Conservation (phyloP, 108 stramenopile genomes). For the Nannochloropsis gaditana region DNA sequence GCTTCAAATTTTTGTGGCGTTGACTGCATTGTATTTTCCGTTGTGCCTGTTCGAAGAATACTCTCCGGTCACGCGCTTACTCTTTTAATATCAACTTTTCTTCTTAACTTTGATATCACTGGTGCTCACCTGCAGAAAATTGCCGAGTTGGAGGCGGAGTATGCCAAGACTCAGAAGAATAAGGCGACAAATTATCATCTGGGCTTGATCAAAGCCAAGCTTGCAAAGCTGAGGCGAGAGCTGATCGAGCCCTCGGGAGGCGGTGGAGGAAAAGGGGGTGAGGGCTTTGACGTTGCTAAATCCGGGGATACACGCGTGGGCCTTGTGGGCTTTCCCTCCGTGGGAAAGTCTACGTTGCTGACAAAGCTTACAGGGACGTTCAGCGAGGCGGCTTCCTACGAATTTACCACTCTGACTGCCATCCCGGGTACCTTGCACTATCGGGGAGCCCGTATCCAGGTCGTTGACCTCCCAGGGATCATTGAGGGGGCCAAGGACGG, state of each 20-base stretch:
- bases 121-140: constrained; percentile 44
- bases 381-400: constrained; percentile 84
- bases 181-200: constrained; percentile 63
- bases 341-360: constrained; percentile 92
- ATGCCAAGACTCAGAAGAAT: constrained; percentile 66
- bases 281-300: constrained; percentile 92
- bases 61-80: not conserved
- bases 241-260: constrained; percentile 39
- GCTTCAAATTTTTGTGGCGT: not conserved
- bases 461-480: constrained; percentile 95
- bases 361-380: constrained; percentile 88
- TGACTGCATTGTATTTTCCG: not conserved
- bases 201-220: constrained; percentile 64
- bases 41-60: constrained; percentile 1
- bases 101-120: not conserved
- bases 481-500: constrained; percentile 99
- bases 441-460: constrained; percentile 87
- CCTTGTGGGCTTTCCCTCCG: constrained; percentile 95
- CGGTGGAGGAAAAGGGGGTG: constrained; percentile 77
- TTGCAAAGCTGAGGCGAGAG: constrained; percentile 58
- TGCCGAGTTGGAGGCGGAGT: constrained; percentile 56
- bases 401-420: constrained; percentile 97
- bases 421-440: constrained; percentile 98
- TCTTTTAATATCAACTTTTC: not conserved
- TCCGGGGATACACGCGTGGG: constrained; percentile 92